Evolutionary conservation across 2,329 filamentous ascomycete genomes (phyloP), one percentile per base, ranked within the genome.

Genomic region (Arthrobotrys sphaeroides): DNA sequence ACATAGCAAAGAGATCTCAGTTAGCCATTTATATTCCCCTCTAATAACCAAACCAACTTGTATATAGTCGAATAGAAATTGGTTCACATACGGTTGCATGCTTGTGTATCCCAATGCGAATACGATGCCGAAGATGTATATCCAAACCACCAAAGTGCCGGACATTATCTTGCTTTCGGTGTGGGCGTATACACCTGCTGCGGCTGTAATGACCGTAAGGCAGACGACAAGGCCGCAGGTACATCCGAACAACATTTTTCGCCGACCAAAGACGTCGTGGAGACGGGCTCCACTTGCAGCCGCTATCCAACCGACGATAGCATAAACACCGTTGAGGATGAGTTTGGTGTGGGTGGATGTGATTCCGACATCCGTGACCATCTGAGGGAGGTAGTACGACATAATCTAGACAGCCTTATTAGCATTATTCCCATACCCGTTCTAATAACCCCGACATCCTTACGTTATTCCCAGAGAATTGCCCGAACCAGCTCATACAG

Each of bases 401-500:
- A 77, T 72, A 12, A 77, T 70, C 73, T 77, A 31, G 1, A 18
- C 10, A 5, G 6, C 20, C 9, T 9, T 18, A 51, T 69, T 7
- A 42, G 73, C 26, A 62, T n/a, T 33, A 20, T 42, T 9, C 12
- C 31, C 4, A 20, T 16, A 9, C 6, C 31, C 6, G 12, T 5
- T 10, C 12, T 43, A 12, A 49, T 40, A 26, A 4, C 7, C 1
- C 79, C 49, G 83, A 84, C 68, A 84, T n/a, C n/a, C 85, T 3
- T 79, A 82, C 3, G 84, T 84, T 84, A 78, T 85, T 85, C 1
- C 84, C 84, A 5, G 79, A 81, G 83, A 84, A 84, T 77, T 86
- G 85, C 0, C 85, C 85, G 67, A 88, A 86, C 80, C 87, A 87
- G 0, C 84, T 82, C 84, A 87, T 87, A 13, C 81, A 82, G 24